Base-by-base conservation (phyloP, 2,329 filamentous ascomycete genomes). In the Aspergillus felis region DNA sequence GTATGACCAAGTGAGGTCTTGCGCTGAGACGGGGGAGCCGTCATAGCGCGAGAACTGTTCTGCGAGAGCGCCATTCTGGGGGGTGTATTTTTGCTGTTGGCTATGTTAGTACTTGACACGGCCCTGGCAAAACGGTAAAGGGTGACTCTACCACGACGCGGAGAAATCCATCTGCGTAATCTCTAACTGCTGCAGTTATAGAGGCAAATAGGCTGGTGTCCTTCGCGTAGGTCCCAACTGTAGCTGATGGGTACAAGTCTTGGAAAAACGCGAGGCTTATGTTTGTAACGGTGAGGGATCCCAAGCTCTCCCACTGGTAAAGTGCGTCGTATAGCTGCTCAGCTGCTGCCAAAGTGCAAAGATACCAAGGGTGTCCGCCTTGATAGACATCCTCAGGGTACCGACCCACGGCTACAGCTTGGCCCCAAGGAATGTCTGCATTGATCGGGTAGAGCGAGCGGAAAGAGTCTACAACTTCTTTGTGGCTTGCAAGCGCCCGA, bases 291-390 rank as follows among this genome's bases (percentile, higher is more conserved):
- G 81, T 81, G 65, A 93, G 82, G 5, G 79, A 84, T 1, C 84
- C 85, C n/a, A 79, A 73, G 50, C 79, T 75, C 58, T 87, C 81
- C 87, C 88, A 92, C 51, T 88, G 85, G 61, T 87, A 86, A 4
- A 91, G 70, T 1, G 90, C 87, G 68, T 89, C 87, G 70, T 92
- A 93, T 3, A 94, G 82, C 69, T 90, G 85, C 71, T 94, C 90
- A 14, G 89, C 90, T 0, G 88, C 88, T 0, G 88, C 89, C 38
- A 91, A 81, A 1, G 88, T 92, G 62, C 83, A 82, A 8, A 92
- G 80, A 66, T 91, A 90, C 90, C 90, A 93, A 2, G 90, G 89
- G 71, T 93, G 91, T 5, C 89, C 89, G 58, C 84, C 84, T 73
- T 86, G 88, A 73, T 92, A 93, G 14, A 80, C 76, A 65, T 94